Evolutionary conservation across 441 rosid species (phyloP).

Genomic region (Populus hybrid): DNA sequence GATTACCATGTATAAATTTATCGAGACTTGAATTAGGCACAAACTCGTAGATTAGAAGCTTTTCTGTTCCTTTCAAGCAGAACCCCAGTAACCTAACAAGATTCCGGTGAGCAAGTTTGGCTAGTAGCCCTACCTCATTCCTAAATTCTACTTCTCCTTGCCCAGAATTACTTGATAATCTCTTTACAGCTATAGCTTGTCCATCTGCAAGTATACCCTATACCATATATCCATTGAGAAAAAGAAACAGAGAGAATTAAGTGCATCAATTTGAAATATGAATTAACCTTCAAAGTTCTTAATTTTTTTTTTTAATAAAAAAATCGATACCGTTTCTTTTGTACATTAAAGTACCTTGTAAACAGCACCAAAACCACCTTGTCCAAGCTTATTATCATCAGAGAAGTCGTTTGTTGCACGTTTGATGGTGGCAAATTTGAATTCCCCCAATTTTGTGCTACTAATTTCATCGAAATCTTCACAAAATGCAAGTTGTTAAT

Average conservation of each 20-base stretch:
- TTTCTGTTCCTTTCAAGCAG: conserved; percentile 23
- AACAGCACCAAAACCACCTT: conserved; percentile 4
- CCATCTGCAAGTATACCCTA: conserved; percentile 27
- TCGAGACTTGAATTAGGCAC: conserved; percentile 29
- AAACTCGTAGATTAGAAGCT: conserved; percentile 29
- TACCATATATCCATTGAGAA: not conserved
- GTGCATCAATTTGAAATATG: not conserved
- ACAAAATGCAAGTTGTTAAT: not conserved
- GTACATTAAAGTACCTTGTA: not conserved
- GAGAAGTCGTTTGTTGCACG: not conserved
- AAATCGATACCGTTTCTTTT: not conserved
- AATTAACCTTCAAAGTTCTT: not conserved
- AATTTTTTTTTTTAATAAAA: too few relatives aligned
- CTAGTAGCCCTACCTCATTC: conserved; percentile 25
- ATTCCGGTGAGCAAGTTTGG: conserved; percentile 30
- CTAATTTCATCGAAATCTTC: too few relatives aligned
- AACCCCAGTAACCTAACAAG: conserved; percentile 24
- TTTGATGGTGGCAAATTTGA: not conserved
- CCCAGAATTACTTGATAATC: conserved; percentile 15
- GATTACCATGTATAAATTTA: conserved; percentile 21
- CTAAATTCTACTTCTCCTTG: conserved; percentile 22
- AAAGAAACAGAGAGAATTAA: too few relatives aligned
- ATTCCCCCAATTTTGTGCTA: not conserved
- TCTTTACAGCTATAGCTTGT: conserved; percentile 20
- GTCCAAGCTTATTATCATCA: conserved; percentile 14